phyloP scores from a whole-genome alignment of 1,284 basidiomycete species.

The Vanrija sp. region DNA sequence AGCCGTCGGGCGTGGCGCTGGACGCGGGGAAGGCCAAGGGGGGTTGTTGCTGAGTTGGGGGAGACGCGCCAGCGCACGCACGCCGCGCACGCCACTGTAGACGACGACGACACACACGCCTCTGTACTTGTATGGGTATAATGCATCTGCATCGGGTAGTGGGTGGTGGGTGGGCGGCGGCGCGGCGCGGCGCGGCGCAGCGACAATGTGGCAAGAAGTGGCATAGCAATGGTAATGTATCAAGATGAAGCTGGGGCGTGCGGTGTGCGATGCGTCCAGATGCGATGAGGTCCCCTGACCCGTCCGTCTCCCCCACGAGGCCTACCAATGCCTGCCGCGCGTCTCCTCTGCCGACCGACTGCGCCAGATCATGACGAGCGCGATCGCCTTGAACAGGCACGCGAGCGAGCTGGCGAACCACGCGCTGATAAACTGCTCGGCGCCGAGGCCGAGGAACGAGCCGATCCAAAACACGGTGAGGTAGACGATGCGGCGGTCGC shows the following conservation, averaged over 20 bases:
- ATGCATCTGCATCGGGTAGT: neutral
- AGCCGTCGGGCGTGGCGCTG: slow-evolving; percentile 9
- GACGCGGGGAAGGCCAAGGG: slow-evolving; percentile 1
- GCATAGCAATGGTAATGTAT: too few relatives aligned
- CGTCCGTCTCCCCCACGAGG: too few relatives aligned
- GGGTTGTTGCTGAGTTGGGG: slow-evolving; percentile 5
- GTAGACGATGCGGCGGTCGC: slow-evolving; percentile 26
- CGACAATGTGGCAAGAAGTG: neutral
- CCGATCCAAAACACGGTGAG: slow-evolving; percentile 25
- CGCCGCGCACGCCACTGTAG: neutral
- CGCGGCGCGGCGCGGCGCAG: neutral
- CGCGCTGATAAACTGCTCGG: slow-evolving; percentile 5
- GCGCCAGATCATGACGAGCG: slow-evolving; percentile 2
- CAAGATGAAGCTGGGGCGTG: too few relatives aligned
- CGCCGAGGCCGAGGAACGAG: slow-evolving; percentile 16
- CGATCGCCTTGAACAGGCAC: slow-evolving; percentile 6
- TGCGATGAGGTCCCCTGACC: too few relatives aligned
- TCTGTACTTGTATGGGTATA: neutral
- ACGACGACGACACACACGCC: neutral
- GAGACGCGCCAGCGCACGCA: too few relatives aligned
- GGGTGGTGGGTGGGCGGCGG: neutral
- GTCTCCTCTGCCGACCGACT: neutral
- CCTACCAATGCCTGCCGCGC: neutral
- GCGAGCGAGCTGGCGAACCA: slow-evolving; percentile 8
- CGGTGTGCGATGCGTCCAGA: too few relatives aligned